Percentiles rank a stretch among this genome's conserved stretches.
Conservation (phyloP, 306 rosid species). For the Gastrolobium villosum region DNA sequence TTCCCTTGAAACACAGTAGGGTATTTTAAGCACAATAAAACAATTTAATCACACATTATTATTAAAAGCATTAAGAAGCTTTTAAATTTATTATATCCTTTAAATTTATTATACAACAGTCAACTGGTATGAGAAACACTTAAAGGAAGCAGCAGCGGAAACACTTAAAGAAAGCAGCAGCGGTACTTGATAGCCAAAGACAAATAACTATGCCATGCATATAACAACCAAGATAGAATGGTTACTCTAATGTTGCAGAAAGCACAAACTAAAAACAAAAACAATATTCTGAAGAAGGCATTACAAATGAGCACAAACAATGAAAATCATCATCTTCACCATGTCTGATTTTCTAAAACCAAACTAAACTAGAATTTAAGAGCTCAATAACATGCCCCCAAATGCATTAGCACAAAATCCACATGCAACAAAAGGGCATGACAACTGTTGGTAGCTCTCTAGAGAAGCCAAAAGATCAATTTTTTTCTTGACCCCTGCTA, state of each 20-base stretch:
- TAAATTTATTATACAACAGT: not conserved
- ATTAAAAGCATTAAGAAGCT: not conserved
- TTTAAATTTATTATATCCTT: too few relatives aligned
- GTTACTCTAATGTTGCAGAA: not conserved
- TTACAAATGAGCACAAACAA: slow-evolving; percentile 7
- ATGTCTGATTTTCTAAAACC: slow-evolving; percentile 29
- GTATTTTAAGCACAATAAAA: too few relatives aligned
- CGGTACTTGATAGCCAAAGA: not conserved
- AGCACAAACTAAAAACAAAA: not conserved
- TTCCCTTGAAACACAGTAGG: too few relatives aligned
- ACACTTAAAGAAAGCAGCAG: not conserved
- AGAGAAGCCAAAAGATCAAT: slow-evolving; percentile 47
- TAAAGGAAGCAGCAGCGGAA: not conserved
- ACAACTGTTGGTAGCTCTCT: slow-evolving; percentile 31
- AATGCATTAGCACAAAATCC: slow-evolving; percentile 40
- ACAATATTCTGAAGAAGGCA: not conserved
- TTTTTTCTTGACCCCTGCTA: slow-evolving; percentile 36
- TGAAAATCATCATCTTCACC: slow-evolving; percentile 10
- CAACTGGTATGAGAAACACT: not conserved
- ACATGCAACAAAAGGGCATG: slow-evolving; percentile 46
- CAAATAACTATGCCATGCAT: slow-evolving; percentile 7
- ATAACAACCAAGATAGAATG: not conserved
- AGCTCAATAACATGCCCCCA: slow-evolving; percentile 22
- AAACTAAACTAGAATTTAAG: slow-evolving; percentile 43
- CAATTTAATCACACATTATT: not conserved